Percentiles rank a stretch among this genome's conserved stretches.
Evolutionary conservation across 345 rosid genomes (phyloP).

Genomic region (Excoecaria agallocha): DNA sequence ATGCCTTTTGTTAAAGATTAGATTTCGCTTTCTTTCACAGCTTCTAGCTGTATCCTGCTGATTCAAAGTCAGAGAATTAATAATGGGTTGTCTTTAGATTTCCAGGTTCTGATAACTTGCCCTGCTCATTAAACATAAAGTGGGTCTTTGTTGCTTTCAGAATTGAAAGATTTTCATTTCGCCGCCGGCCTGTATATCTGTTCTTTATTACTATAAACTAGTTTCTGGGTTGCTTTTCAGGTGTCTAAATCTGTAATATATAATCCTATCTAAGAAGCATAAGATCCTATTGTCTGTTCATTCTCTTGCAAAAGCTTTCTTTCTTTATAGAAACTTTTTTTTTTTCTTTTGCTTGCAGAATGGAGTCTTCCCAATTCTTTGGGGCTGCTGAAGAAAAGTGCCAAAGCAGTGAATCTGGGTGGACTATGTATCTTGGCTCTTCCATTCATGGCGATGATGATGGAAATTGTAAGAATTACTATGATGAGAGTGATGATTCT

Average conservation of each 20-base stretch:
- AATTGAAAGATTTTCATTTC: conserved; percentile 6
- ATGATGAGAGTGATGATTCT: conserved; percentile 40
- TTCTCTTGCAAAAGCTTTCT: background rate
- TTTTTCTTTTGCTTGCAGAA: conserved; percentile 8
- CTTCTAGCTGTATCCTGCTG: conserved; percentile 59
- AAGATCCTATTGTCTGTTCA: background rate
- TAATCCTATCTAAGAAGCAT: conserved; percentile 24
- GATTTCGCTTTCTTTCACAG: conserved; percentile 41
- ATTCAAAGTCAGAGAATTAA: conserved; percentile 43
- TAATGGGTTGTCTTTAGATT: conserved; percentile 32
- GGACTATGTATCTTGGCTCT: conserved; percentile 73
- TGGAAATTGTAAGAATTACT: conserved; percentile 16
- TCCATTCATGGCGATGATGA: conserved; percentile 26
- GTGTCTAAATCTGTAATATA: conserved; percentile 8
- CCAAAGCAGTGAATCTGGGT: conserved; percentile 64
- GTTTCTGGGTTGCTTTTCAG: conserved; percentile 2
- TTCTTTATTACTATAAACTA: conserved; percentile 9
- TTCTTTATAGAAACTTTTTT: background rate
- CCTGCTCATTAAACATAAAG: conserved; percentile 22
- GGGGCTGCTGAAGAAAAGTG: conserved; percentile 54
- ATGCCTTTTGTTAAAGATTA: conserved; percentile 31
- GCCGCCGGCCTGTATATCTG: conserved; percentile 12
- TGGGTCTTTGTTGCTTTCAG: conserved; percentile 29
- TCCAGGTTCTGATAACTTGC: conserved; percentile 36
- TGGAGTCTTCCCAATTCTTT: conserved; percentile 48